Evolutionary conservation across 1,284 basidiomycete species (phyloP), one percentile per base, ranked within the genome.

Genomic region (Leccinum pachyderme): DNA sequence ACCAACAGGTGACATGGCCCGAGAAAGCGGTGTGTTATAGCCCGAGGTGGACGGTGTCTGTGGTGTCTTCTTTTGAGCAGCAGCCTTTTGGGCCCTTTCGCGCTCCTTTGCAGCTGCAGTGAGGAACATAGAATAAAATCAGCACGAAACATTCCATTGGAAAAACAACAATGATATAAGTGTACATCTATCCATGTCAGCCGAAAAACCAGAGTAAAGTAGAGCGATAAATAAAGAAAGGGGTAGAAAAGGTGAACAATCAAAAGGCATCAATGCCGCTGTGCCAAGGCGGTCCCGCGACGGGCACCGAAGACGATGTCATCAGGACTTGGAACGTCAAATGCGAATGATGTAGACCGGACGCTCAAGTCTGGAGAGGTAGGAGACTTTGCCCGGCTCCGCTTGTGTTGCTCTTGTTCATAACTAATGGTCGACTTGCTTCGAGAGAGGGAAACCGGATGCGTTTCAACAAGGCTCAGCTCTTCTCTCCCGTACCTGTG

Each of bases 281-380:
- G 75, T 7, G 71, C 78, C 47, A 89, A 72, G 24, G 81, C 73
- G 6, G 93, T 91, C 47, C 90, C 89, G 52, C 81, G 82, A 33
- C 93, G 83, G 35, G 93, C 91, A 60, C 83, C 83, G 66, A 89
- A 75, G 12, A 95, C 84, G 54, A 89, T 73, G 64, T 95, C 93
- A 62, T 95, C 93, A 11, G 93, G 93, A 67, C 92, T 95, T n/a
- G 90, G 91, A 25, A 79, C 77, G 58, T 91, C 83, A 63, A 94
- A 94, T 7, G 82, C 76, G 66, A 90, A 92, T 2, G 75, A 72
- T 27, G 68, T 63, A 11, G 75, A 59, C 43, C 27, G 73, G 58
- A 37, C 60, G 55, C 53, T 56, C 39, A 66, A 35, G 56, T 70
- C 59, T 32, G 68, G 65, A 15, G 63, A 60, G 28, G 53, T 58